Percentiles rank a stretch among this genome's conserved stretches.
phyloP scores from a whole-genome alignment of 371 early-diverging fungal species.

The Apophysomyces variabilis region DNA sequence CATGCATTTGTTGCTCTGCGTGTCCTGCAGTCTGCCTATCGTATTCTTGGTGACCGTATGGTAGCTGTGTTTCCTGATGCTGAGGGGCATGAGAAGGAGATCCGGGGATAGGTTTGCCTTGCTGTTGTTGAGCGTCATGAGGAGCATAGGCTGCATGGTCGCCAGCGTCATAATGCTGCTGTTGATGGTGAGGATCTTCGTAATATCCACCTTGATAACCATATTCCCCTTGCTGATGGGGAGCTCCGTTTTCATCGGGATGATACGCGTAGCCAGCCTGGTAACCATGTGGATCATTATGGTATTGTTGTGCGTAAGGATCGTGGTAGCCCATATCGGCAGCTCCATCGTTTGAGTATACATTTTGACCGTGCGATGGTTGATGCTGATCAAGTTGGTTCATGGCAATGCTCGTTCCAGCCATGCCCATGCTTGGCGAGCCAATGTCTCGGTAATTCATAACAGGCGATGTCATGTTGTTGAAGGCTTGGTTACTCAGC shows the following conservation, averaged over 20 bases:
- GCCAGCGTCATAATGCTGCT: background rate
- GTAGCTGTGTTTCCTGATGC: background rate
- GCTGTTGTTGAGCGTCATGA: conserved; percentile 2
- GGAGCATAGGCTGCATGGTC: background rate
- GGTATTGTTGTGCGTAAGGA: background rate
- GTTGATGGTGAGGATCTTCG: background rate
- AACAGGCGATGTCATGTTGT: conserved; percentile 12
- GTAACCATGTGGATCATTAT: background rate
- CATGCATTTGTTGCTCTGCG: background rate
- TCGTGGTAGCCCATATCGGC: background rate
- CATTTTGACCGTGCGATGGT: background rate
- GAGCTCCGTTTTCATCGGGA: background rate
- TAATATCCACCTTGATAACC: conserved; percentile 1
- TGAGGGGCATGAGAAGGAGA: background rate
- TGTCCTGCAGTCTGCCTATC: background rate
- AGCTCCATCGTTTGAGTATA: background rate
- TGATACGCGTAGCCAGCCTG: background rate
- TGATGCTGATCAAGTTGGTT: conserved; percentile 1
- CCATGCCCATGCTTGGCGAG: background rate
- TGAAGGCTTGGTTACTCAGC: conserved; percentile 11
- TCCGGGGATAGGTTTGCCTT: background rate
- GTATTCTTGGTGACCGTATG: too few species aligned
- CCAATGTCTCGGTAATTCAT: conserved; percentile 14
- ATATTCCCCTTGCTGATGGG: conserved; percentile 1
- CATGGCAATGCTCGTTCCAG: background rate